Evolutionary conservation across 805 yeast species (phyloP), one percentile per base, ranked within the genome.

Genomic region (Ogataea degrootiae): DNA sequence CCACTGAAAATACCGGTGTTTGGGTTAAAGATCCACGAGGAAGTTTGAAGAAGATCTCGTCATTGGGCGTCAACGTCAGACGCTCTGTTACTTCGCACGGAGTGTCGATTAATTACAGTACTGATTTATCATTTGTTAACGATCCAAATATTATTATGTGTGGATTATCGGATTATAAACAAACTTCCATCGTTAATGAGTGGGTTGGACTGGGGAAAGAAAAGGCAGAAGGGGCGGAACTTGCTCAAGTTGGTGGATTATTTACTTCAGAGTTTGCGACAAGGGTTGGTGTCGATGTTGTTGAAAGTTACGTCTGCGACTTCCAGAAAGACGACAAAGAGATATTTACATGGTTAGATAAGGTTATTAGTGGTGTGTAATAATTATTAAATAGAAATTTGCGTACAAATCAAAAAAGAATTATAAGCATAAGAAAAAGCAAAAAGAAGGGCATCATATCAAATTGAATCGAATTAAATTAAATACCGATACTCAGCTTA

Each of bases 31-130:
- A 46, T n/a, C 16, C 21, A 11, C 16, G 34, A 0, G 62, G 65
- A 39, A 67, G 69, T 14, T 59, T 73, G 45, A 59, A 67, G 31
- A 91, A 94, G 63, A 84, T 94, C 33, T 91, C 96, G 1, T 86
- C 97, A 22, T 78, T 95, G 5, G 99, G 99, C 0, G 81, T 92
- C 44, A 90, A 89, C 58, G 83, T 92, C 6, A 83, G 89, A 52
- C 70, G 97, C 48, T 82, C 86, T 12, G 76, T 94, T 33, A 88
- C 97, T 0, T 82, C 94, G 0, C 96, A 91, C 68, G 99, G 99
- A 0, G 73, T 92, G 15, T 87, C 92, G 1, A 75, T 94, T 39
- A 94, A 94, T 61, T 83, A 87, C 2, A 51, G 60, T 33, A 89
- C 96, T 0, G 90, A 90, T 58, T 72, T 89, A 39, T 73, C 78